Evolutionary conservation across 345 rosid genomes (phyloP), one percentile per base, ranked within the genome.

Genomic region (Syzygium aromaticum): DNA sequence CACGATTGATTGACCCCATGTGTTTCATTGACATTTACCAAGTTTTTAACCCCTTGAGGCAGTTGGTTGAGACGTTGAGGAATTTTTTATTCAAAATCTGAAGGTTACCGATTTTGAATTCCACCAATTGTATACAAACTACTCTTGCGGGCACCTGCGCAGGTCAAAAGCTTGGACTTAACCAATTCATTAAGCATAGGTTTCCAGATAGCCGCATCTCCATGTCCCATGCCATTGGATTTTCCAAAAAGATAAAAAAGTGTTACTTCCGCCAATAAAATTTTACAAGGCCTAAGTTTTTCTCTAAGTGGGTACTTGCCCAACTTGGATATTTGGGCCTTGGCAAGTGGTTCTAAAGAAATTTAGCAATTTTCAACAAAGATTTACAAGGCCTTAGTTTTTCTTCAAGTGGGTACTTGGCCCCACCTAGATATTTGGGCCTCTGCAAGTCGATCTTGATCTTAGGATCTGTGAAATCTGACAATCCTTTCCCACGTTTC

Each of bases 81-180:
- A 67, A 33, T 19, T 33, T 73, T 73, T 49, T 19, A 73, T 19
- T 33, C 5, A 73, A 2, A 49, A 8, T 33, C 0, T 0, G 6
- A 73, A 73, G 43, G 49, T 9, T 3, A 67, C 7, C 46, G 38
- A 19, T 73, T 73, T 73, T 2, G 2, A 73, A 38, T 17, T 46
- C 5, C 3, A 1, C 1, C 7, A 67, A 33, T 67, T 67, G 46
- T 10, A 11, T 9, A 9, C 13, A 10, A 17, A 33, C 3, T 73
- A 0, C 49, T 38, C 22, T 38, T 12, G 21, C 2, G 0, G 49
- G 11, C 12, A 33, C 14, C 8, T 8, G 5, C 11, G 11, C 14
- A 33, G 14, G 80, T 19, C 2, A 33, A 73, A 38, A 6, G 49
- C 6, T 0, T 38, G 14, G 49, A 73, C 1, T 73, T 73, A 33